A percentile compares a stretch with the other conserved stretches of the same genome.
Evolutionary conservation across 306 rosid species (phyloP).

Genomic region (Potentilla sterilis): DNA sequence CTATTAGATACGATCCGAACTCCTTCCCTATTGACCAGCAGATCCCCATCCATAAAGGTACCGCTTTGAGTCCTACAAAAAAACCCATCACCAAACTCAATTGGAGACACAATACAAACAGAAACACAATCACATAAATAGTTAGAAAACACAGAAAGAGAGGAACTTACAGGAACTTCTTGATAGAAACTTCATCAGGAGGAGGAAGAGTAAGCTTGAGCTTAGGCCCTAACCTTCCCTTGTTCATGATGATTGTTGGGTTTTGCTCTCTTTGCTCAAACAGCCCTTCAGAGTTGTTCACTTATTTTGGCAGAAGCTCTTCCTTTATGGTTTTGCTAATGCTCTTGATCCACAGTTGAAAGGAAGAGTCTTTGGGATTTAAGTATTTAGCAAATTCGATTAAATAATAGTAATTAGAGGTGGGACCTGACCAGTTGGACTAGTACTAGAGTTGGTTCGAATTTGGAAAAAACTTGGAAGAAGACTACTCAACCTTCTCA

Average conservation of each 20-base stretch:
- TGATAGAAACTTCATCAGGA: conserved; percentile 56
- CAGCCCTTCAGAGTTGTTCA: conserved; percentile 3
- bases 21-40: conserved; percentile 87
- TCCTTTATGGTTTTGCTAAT: background rate
- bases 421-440: conserved; percentile 9
- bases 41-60: conserved; percentile 92
- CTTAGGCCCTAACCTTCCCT: conserved; percentile 49
- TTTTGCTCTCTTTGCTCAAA: conserved; percentile 18
- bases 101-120: conserved; percentile 20
- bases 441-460: background rate
- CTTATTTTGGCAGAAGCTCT: background rate
- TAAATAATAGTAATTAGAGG: background rate
- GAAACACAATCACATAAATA: background rate
- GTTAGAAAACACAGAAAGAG: background rate
- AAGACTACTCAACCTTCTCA: background rate
- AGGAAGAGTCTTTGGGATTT: background rate
- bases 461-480: background rate
- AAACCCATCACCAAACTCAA: conserved; percentile 32
- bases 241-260: conserved; percentile 55
- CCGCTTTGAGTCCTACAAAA: conserved; percentile 80
- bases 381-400: background rate
- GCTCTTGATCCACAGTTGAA: background rate
- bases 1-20: conserved; percentile 77
- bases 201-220: conserved; percentile 80
- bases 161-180: conserved; percentile 65